Evolutionary conservation across 306 rosid genomes (phyloP).

Genomic region (Phaseolus lunatus): DNA sequence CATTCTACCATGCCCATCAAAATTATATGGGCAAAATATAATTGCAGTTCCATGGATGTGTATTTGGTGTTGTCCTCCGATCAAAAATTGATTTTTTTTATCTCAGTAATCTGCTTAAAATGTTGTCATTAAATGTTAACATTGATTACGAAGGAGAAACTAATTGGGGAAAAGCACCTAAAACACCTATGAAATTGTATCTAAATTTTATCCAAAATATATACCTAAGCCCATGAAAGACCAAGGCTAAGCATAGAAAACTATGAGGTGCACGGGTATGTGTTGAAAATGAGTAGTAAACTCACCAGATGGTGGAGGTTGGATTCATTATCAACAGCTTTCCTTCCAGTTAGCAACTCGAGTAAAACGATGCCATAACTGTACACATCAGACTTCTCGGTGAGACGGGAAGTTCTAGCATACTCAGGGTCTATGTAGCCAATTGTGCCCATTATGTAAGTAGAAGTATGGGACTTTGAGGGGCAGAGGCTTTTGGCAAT

Average conservation of each 20-base stretch:
- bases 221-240: neutral
- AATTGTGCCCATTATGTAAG: conserved; percentile 90
- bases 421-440: conserved; percentile 98
- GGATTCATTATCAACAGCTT: conserved; percentile 90
- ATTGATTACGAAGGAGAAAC: too few relatives aligned
- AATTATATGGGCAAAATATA: neutral
- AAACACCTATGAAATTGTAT: too few relatives aligned
- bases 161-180: neutral
- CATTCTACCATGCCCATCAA: neutral
- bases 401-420: conserved; percentile 92
- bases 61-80: neutral
- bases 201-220: neutral
- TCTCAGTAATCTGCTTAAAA: neutral
- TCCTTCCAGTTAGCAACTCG: conserved; percentile 89
- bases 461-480: conserved; percentile 83
- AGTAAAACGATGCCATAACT: conserved; percentile 94
- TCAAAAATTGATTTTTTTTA: neutral
- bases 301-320: conserved; percentile 91
- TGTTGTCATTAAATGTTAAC: too few relatives aligned
- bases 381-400: conserved; percentile 93
- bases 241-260: neutral
- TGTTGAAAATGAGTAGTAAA: neutral
- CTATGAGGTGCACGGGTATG: neutral
- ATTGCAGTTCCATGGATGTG: neutral
- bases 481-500: conserved; percentile 87